These are phyloP conservation scores for Sporothrix brasiliensis DNA, from an alignment of 2,329 filamentous ascomycete genomes.

Conservation along the genomic window DNA sequence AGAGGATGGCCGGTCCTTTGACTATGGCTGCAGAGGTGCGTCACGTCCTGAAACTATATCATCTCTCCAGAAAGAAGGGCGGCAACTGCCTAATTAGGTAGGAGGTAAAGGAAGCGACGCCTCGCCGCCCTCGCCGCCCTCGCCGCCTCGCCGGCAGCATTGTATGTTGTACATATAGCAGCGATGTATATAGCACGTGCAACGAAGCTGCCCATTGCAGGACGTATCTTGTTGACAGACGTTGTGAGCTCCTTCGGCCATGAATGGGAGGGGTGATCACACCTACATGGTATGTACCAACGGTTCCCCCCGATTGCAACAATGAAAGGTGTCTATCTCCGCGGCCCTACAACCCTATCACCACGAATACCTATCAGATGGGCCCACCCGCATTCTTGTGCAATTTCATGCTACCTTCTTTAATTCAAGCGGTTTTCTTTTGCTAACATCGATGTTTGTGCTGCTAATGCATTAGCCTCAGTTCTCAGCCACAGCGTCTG, in stretches of 20 bases:
- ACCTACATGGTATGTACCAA: neutral
- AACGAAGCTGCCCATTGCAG: neutral
- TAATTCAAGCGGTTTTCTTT: neutral
- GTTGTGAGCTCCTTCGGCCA: neutral
- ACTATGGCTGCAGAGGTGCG: constrained; percentile 18
- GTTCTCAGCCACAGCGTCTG: neutral
- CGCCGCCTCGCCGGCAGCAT: neutral
- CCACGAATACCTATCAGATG: neutral
- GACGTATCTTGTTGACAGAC: neutral
- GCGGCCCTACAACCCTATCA: neutral
- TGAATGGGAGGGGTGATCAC: neutral
- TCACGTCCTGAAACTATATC: neutral
- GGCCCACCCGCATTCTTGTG: neutral
- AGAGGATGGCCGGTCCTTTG: constrained; percentile 1
- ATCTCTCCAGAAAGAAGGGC: neutral
- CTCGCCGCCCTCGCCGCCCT: constrained; percentile 1
- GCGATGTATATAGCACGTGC: neutral
- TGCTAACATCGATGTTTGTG: neutral
- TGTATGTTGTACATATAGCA: too few species aligned
- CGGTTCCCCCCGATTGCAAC: constrained; percentile 11
- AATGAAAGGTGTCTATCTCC: constrained; percentile 7
- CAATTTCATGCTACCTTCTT: neutral
- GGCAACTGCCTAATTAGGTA: constrained; percentile 29
- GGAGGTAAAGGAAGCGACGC: neutral
- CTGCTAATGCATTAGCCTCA: too few species aligned